Evolutionary conservation across 345 rosid species (phyloP).

Genomic region (Psidium friedrichsthalianum): DNA sequence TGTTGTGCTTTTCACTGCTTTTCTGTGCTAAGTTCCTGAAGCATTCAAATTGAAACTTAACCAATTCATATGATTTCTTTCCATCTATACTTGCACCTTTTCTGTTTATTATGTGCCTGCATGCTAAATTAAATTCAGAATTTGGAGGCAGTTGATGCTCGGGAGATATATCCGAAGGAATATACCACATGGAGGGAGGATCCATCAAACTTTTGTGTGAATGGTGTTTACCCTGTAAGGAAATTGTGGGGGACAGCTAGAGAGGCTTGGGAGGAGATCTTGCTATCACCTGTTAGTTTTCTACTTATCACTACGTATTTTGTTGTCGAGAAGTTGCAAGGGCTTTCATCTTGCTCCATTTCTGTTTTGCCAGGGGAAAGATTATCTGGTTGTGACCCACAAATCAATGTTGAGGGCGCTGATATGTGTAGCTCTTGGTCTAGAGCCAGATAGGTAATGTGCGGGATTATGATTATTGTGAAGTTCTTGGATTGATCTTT

Average conservation of each 20-base stretch:
- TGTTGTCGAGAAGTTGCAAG: not conserved
- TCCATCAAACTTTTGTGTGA: conserved; percentile 42
- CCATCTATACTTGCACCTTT: not conserved
- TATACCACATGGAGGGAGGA: conserved; percentile 49
- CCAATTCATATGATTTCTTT: not conserved
- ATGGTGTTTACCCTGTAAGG: conserved; percentile 48
- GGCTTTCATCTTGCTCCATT: not conserved
- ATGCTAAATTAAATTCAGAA: conserved; percentile 38
- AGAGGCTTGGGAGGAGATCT: conserved; percentile 61
- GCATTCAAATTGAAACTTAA: not conserved
- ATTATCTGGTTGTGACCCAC: conserved; percentile 46
- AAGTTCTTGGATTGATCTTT: not conserved
- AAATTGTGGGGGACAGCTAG: conserved; percentile 45
- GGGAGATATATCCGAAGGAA: conserved; percentile 39
- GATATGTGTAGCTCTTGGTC: conserved; percentile 61
- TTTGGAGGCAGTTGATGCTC: conserved; percentile 68
- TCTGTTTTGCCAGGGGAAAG: conserved; percentile 28
- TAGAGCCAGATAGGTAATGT: conserved; percentile 44
- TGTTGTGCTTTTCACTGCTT: not conserved
- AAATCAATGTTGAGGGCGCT: conserved; percentile 53
- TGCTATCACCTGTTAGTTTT: conserved; percentile 36
- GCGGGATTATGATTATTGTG: not conserved
- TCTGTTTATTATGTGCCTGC: not conserved
- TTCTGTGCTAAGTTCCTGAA: not conserved
- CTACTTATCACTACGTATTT: not conserved